Base-by-base conservation (phyloP, 2,329 filamentous ascomycete species). In the Sarocladium brachiariae region DNA sequence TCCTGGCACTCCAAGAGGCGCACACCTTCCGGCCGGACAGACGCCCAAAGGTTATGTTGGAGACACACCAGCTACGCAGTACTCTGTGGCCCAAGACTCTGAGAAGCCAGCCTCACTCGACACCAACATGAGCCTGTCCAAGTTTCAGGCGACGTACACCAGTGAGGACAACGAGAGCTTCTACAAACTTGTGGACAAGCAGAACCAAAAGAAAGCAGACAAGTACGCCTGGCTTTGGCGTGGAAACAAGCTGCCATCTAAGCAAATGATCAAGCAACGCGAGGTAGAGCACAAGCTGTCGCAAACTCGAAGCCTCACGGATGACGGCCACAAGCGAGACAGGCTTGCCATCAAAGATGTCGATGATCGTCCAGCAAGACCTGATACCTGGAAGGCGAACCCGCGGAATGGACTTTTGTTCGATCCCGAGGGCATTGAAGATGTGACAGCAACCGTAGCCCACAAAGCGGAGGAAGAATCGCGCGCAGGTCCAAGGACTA, bases 91-190 rank as follows among this genome's bases (percentile, higher is more conserved):
- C 5, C 59, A 63, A 19, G 61, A 64, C 5, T 14, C 31, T 14
- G 62, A 65, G 16, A 65, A 69, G 48, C 72, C 69, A 50, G 70
- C 71, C 52, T 68, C 75, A 27, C 73, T 89, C 16, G 84, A 95
- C 63, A 82, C 84, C 37, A 85, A 84, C 58, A 82, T 97, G 74
- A 90, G 86, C 53, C 76, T 99, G 1, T 82, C 84, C 50, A 81
- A 84, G 1, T 99, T 96, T 61, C 93, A 99, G 63, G 79, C 87
- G 2, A 92, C 88, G 58, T 97, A 96, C 69, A 99, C 92, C 1
- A 96, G 89, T 61, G 93, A 99, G 67, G 93, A 99, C 65, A 97
- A 97, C 63, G 93, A 96, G 64, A 95, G 88, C 59, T 97, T 99
- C 71, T 95, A 96, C 67, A 86, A 85, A 59, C 75, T 99, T 1